These are phyloP conservation scores for Botrytis medusae DNA, from an alignment of 2,329 filamentous ascomycete genomes.

Conservation along the genomic window DNA sequence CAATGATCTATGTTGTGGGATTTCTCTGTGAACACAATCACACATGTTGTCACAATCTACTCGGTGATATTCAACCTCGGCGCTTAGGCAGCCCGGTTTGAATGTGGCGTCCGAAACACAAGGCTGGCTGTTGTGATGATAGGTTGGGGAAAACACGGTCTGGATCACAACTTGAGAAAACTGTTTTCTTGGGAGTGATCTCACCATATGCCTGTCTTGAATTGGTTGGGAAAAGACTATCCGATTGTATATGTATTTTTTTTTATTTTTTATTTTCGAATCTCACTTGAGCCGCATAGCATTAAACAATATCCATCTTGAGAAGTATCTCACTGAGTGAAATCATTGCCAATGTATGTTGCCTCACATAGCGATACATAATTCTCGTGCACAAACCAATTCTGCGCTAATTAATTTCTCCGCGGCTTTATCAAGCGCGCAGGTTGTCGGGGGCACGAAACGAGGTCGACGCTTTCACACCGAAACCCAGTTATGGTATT, in stretches of 20 bases:
- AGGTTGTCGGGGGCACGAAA: background rate
- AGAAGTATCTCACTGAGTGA: background rate
- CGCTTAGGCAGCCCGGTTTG: constrained; percentile 4
- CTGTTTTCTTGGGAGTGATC: background rate
- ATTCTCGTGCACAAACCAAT: background rate
- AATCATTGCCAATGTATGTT: background rate
- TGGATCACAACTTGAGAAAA: background rate
- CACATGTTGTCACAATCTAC: background rate
- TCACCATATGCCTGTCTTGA: constrained; percentile 1
- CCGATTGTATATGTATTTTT: background rate
- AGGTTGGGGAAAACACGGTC: background rate
- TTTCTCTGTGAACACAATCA: background rate
- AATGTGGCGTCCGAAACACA: background rate
- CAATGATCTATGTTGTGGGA: background rate
- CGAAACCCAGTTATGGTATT: background rate
- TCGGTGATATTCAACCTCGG: background rate
- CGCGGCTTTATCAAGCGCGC: background rate
- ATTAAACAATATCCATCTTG: background rate
- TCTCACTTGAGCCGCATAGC: background rate
- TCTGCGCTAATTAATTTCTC: background rate
- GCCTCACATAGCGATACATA: background rate
- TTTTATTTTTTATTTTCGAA: too few relatives aligned
- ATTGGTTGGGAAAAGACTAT: background rate
- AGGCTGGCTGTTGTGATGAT: constrained; percentile 11
- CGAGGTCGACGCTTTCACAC: background rate